These are phyloP conservation scores for Lepidium africanum DNA, from an alignment of 345 rosid species.

Conservation along the genomic window DNA sequence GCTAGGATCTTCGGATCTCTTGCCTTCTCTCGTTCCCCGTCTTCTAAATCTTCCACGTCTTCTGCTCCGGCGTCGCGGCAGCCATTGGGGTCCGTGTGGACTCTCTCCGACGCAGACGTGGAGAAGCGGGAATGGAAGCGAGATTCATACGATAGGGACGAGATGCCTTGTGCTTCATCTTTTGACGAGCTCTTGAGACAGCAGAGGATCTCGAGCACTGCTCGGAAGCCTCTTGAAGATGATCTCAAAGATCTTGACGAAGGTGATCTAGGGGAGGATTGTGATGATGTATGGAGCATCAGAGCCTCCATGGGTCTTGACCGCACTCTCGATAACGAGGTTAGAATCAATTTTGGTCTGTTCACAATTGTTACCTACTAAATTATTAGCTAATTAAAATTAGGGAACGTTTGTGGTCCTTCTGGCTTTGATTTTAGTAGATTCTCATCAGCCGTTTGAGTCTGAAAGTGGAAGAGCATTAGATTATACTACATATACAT, in stretches of 20 bases:
- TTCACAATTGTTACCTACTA: background rate
- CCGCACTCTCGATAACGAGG: constrained; percentile 77
- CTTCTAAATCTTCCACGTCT: constrained; percentile 14
- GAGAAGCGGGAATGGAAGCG: constrained; percentile 32
- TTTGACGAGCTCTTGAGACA: constrained; percentile 33
- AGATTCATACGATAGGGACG: constrained; percentile 37
- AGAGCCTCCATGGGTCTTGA: constrained; percentile 71
- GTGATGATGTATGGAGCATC: constrained; percentile 60
- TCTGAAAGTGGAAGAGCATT: background rate
- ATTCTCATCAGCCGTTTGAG: background rate
- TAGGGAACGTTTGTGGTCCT: background rate
- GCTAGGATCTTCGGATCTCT: constrained; percentile 54
- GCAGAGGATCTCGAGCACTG: constrained; percentile 7
- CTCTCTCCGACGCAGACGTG: constrained; percentile 28
- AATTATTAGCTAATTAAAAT: background rate
- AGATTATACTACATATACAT: background rate
- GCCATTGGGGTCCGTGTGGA: constrained; percentile 34
- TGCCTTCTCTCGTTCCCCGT: constrained; percentile 30
- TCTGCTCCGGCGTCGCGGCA: constrained; percentile 17
- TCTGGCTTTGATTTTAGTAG: background rate
- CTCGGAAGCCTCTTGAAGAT: constrained; percentile 25
- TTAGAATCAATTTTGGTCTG: background rate
- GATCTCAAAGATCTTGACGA: constrained; percentile 15
- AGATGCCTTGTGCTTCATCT: constrained; percentile 44
- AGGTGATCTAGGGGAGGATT: constrained; percentile 27